Base-by-base conservation (phyloP, 768 basidiomycete species). In the Lactifluus echinatus region DNA sequence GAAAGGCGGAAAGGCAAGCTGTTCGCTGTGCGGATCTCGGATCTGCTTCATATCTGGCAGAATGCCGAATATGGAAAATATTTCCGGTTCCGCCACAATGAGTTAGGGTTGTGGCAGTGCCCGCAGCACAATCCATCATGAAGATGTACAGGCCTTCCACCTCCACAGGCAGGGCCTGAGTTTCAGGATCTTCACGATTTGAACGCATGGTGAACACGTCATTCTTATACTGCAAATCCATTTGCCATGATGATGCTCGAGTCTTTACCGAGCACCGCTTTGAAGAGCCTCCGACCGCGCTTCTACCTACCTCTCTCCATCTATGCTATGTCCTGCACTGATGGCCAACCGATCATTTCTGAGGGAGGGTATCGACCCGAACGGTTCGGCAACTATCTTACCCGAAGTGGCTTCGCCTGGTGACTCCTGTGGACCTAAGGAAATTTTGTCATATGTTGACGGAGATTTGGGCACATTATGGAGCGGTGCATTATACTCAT, bases 381-480 rank as follows among this genome's bases (percentile, higher is more conserved):
- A 39, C 2, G 47, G 4, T 24, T 59, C 58, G 58, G 58, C 36
- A 45, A 39, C 19, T 45, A 50, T n/a, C 53, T 26, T 50, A 50
- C 53, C 58, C 58, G 58, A 59, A 55, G 42, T 42, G 36, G 36
- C 11, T 26, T 45, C 53, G 48, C 58, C 21, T 37, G 26, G 19
- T 43, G 47, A 55, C 51, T 55, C 52, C 40, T 43, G 45, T 28
- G 50, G 46, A 53, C 44, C 37, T 49, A 3, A 43, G 19, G 33
- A 49, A 54, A 36, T 48, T 58, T 48, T 48, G 39, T 44, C n/a
- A 58, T 53, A 48, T 53, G 34, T 50, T 50, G 52, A 50, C 34
- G 21, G 34, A 5, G 43, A 55, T 59, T 55, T 50, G 48, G 36
- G 29, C 11, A 44, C 26, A 49, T 50, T 42, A 59, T 8, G 53